These are phyloP conservation scores for Tephrocybe rancida DNA, from an alignment of 768 basidiomycete genomes.

Conservation along the genomic window DNA sequence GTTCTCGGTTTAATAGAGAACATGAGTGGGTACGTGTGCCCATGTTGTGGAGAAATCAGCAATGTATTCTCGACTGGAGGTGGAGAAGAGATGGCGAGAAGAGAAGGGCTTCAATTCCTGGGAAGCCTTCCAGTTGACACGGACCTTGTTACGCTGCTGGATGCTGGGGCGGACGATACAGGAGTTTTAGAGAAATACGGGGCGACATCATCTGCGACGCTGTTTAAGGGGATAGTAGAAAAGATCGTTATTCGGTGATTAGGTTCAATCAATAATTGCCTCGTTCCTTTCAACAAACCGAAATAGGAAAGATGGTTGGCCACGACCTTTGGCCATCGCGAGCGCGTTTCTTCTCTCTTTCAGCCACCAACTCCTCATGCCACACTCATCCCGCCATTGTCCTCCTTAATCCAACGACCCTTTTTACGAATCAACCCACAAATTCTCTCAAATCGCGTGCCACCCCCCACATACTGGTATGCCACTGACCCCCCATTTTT, in stretches of 20 bases:
- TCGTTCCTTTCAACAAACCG: constrained; percentile 35
- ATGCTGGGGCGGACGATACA: constrained; percentile 54
- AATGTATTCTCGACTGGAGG: constrained; percentile 96
- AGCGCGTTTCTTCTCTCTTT: constrained; percentile 25
- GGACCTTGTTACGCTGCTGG: constrained; percentile 83
- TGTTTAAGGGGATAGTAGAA: constrained; percentile 65
- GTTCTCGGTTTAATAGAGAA: constrained; percentile 95
- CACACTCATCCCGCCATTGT: constrained; percentile 16
- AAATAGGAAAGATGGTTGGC: constrained; percentile 31
- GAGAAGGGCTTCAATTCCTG: constrained; percentile 74
- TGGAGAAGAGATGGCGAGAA: constrained; percentile 83
- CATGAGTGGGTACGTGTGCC: constrained; percentile 98
- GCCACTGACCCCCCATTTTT: not conserved
- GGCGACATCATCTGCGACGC: constrained; percentile 65
- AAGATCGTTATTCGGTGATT: not conserved
- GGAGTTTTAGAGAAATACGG: constrained; percentile 62
- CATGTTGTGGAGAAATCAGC: constrained; percentile 94
- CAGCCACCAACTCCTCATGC: constrained; percentile 17
- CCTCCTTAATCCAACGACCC: constrained; percentile 3
- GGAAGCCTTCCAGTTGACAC: constrained; percentile 94
- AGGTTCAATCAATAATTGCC: constrained; percentile 23
- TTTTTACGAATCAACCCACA: constrained; percentile 3
- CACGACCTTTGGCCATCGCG: constrained; percentile 27
- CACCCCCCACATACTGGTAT: constrained; percentile 1
- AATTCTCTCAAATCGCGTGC: not conserved